Base-by-base conservation (phyloP, 805 yeast genomes). In the Metschnikowia reukaufii region DNA sequence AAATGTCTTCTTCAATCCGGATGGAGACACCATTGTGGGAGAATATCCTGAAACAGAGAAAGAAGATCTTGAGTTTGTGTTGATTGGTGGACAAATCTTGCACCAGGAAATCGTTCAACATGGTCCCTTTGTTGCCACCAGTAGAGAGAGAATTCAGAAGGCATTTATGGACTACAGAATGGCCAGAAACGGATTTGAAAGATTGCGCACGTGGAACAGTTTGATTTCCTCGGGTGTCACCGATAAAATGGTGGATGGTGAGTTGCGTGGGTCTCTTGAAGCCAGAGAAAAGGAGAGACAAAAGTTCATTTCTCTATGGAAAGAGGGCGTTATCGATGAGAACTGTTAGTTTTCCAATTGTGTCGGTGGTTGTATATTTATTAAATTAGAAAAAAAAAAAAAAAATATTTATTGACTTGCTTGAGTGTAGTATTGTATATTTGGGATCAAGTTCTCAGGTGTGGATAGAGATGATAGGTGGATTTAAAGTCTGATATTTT, bases 51-150 rank as follows among this genome's bases (percentile, higher is more conserved):
- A 65, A 18, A 56, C 60, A 16, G 73, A 74, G 9, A 68, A 71
- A 30, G 72, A 68, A 29, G 51, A 46, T 10, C 68, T 88, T 2
- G 82, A 84, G 55, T 83, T 88, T 59, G 83, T 85, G 4, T 53
- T 88, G n/a, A 72, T 88, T 51, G 94, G 89, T 27, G 96, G 96
- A 48, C 66, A 86, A 62, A 77, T 78, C 17, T 69, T 88, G 47
- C 77, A 87, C 56, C 96, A 89, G 68, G 78, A 81, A n/a, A 74
- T 86, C 45, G 86, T 88, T 27, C 96, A 90, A 62, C 84, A 89
- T 62, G 97, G 97, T 15, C 97, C 97, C 10, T 91, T 90, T 61
- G 97, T 90, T 16, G 92, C 87, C 50, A 79, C 86, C 6, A 68
- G 84, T 18, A 74, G 75, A 45, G 85, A 81, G 42, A 80, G 79